Conservation (phyloP, 2,329 filamentous ascomycete genomes). For the Cercospora brassicicola region DNA sequence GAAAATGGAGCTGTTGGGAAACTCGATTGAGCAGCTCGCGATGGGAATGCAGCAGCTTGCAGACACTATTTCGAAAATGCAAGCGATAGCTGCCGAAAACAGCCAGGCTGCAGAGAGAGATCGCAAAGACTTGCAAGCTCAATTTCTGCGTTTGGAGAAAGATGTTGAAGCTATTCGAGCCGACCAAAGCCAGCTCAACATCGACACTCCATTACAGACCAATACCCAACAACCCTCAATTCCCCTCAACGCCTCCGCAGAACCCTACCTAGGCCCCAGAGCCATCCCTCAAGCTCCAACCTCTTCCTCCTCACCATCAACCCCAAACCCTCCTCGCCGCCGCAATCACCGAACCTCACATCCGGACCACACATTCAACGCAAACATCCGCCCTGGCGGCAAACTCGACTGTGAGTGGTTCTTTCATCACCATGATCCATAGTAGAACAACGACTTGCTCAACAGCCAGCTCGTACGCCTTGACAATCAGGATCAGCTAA, state of each 20-base stretch:
- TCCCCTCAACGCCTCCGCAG: not conserved
- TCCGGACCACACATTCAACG: not conserved
- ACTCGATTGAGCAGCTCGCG: not conserved
- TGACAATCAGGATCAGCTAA: not conserved
- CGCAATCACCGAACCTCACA: not conserved
- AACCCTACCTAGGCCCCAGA: not conserved
- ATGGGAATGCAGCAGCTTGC: not conserved
- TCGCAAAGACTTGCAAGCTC: not conserved
- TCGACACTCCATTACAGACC: not conserved
- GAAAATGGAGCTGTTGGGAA: not conserved
- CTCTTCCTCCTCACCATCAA: not conserved
- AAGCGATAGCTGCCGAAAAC: not conserved
- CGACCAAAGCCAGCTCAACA: not conserved
- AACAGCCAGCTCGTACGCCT: not conserved
- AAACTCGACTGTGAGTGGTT: slow-evolving; percentile 7
- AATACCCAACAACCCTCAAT: not conserved
- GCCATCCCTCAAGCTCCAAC: not conserved
- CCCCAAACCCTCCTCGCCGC: not conserved
- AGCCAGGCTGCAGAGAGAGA: not conserved
- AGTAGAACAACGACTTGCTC: not conserved
- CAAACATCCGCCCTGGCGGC: not conserved
- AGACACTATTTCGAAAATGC: not conserved
- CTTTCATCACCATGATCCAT: not conserved
- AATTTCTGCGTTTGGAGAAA: not conserved
- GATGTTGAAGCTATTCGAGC: not conserved